Evolutionary conservation across 208 protist genomes (phyloP), one percentile per base, ranked within the genome.

Genomic region (Leishmania amazonensis): DNA sequence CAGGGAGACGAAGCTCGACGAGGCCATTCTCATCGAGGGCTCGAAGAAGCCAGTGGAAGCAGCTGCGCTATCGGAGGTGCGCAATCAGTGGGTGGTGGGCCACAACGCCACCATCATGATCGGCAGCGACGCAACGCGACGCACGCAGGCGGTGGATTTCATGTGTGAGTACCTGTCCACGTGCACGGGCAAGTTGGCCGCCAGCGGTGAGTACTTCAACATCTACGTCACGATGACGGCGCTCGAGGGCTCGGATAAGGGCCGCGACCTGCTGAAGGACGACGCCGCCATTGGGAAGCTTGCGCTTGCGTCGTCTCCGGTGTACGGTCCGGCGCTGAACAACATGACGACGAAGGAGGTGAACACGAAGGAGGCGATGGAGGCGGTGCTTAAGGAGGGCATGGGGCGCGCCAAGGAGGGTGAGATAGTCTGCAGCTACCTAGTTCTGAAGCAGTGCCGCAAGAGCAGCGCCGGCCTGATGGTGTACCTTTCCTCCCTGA

Each of bases 401-500:
- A 65, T 94, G 40, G 85, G 85, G 83, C 78, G 81, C 31, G 73
- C 77, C 68, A 89, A 78, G 67, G 84, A 94, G 1, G 28, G 53
- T 60, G 89, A 94, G 79, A 82, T 94, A 45, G 82, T 94, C 71
- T 90, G 89, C 75, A 87, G 81, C 54, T 92, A 89, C 85, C 84
- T 96, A 76, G 90, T 96, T 15, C 81, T 96, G 40, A 88, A 89
- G 71, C 91, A 94, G 83, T 85, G 83, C 64, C 90, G 88, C 67
- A 92, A 86, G 82, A 75, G 76, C 42, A 73, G 80, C 57, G 38
- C 60, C 21, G 85, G 88, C 5, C 80, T 75, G 28, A 83, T 88
- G 45, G 89, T 94, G n/a, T 94, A 96, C 76, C 80, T 94, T 11
- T 94, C 90, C 40, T 88, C 92, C 9, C 83, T 96, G 35, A 90